A percentile compares a stretch with the other conserved stretches of the same genome.
Evolutionary conservation across 306 rosid genomes (phyloP).

Genomic region (Trifolium repens): DNA sequence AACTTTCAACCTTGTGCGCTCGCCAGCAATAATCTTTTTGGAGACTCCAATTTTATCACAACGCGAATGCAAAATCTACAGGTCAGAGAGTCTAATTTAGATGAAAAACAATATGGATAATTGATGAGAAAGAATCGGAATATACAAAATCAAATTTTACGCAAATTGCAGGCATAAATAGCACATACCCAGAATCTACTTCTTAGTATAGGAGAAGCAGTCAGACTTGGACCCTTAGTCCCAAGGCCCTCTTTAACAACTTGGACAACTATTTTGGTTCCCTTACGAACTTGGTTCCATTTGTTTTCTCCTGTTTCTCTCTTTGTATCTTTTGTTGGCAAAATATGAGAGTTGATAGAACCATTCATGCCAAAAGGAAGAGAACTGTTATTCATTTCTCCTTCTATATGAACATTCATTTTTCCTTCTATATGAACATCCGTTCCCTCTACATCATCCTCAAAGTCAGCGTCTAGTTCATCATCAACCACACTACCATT

Average conservation of each 20-base stretch:
- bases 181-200: conserved; percentile 96
- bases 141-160: conserved; percentile 21
- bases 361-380: conserved; percentile 54
- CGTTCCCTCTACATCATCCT: conserved; percentile 63
- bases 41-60: conserved; percentile 85
- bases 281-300: conserved; percentile 81
- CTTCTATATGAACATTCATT: conserved; percentile 55
- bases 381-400: conserved; percentile 47
- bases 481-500: conserved; percentile 64
- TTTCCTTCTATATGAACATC: conserved; percentile 62
- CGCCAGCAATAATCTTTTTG: conserved; percentile 75
- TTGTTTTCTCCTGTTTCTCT: conserved; percentile 56
- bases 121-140: conserved; percentile 35
- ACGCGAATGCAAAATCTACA: conserved; percentile 75
- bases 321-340: conserved; percentile 56
- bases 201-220: conserved; percentile 83
- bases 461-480: conserved; percentile 72
- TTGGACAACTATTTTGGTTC: conserved; percentile 93
- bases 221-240: conserved; percentile 83
- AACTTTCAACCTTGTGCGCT: conserved; percentile 90
- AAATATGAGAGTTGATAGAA: conserved; percentile 53
- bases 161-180: conserved; percentile 27
- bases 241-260: conserved; percentile 97
- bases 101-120: conserved; percentile 25
- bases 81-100: conserved; percentile 47